phyloP scores from a whole-genome alignment of 257 asterid species.

The Penstemon davidsonii region DNA sequence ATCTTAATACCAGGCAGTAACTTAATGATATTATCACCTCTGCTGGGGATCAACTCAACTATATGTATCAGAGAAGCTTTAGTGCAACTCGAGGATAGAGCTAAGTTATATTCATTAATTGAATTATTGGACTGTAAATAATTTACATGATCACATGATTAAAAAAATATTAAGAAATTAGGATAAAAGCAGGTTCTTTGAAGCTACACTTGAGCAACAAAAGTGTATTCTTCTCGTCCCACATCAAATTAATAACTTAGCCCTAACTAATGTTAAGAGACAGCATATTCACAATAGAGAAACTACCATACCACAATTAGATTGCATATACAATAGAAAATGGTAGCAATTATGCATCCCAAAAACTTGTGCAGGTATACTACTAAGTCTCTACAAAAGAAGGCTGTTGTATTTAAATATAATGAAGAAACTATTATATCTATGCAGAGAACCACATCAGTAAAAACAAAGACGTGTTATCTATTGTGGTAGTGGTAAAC shows the following conservation, averaged over 20 bases:
- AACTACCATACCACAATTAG: background rate
- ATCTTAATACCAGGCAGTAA: no score
- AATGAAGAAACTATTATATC: background rate
- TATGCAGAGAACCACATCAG: conserved; percentile 12
- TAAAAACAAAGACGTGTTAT: conserved; percentile 6
- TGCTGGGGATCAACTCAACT: no score
- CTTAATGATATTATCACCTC: no score
- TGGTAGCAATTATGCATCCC: background rate
- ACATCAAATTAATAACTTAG: background rate
- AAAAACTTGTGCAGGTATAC: background rate
- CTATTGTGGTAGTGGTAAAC: conserved; percentile 1
- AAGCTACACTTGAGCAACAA: background rate
- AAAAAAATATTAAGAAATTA: no score
- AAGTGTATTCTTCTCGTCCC: background rate
- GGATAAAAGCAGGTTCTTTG: background rate
- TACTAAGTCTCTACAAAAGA: background rate
- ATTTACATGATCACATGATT: no score
- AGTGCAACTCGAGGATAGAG: no score
- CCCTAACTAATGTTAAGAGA: background rate
- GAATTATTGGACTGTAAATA: no score
- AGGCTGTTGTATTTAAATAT: background rate
- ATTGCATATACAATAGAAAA: conserved; percentile 8
- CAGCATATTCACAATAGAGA: background rate
- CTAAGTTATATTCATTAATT: no score
- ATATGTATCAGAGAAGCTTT: no score